Evolutionary conservation across 345 rosid species (phyloP).

Genomic region (Raphanus sativus): DNA sequence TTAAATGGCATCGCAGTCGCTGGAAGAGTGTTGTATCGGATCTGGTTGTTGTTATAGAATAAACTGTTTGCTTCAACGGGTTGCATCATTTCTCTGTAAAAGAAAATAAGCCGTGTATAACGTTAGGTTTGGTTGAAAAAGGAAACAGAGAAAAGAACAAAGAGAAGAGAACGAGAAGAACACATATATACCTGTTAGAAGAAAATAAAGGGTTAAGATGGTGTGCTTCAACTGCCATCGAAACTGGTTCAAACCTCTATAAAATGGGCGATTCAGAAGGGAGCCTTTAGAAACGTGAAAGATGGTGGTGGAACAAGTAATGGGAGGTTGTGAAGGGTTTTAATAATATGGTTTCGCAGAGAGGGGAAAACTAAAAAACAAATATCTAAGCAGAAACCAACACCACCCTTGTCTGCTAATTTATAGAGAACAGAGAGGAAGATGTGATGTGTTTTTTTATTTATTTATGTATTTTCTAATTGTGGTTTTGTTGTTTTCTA

Average conservation of each 20-base stretch:
- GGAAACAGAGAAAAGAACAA: neutral
- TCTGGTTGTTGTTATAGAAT: constrained; percentile 41
- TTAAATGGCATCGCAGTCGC: constrained; percentile 19
- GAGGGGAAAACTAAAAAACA: constrained; percentile 18
- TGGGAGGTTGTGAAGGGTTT: constrained; percentile 17
- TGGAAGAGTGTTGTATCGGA: constrained; percentile 48
- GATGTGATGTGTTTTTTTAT: constrained; percentile 26
- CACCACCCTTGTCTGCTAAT: constrained; percentile 37
- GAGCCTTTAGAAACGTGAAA: neutral
- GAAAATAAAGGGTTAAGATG: constrained; percentile 46
- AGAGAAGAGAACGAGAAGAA: neutral
- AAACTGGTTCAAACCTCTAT: constrained; percentile 12
- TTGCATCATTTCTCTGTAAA: constrained; percentile 57
- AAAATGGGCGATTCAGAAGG: constrained; percentile 13
- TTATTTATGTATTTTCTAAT: neutral
- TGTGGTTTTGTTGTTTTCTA: constrained; percentile 20
- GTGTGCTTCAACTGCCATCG: constrained; percentile 71
- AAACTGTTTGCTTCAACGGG: constrained; percentile 46
- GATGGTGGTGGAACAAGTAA: constrained; percentile 23
- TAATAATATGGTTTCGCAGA: constrained; percentile 8
- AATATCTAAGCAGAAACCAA: constrained; percentile 36
- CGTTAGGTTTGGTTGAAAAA: neutral
- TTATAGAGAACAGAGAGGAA: constrained; percentile 42
- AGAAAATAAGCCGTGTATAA: neutral
- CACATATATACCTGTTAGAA: constrained; percentile 6